These are phyloP conservation scores for Picochlorum sp. DNA, from an alignment of 139 green algal genomes.

Conservation along the genomic window DNA sequence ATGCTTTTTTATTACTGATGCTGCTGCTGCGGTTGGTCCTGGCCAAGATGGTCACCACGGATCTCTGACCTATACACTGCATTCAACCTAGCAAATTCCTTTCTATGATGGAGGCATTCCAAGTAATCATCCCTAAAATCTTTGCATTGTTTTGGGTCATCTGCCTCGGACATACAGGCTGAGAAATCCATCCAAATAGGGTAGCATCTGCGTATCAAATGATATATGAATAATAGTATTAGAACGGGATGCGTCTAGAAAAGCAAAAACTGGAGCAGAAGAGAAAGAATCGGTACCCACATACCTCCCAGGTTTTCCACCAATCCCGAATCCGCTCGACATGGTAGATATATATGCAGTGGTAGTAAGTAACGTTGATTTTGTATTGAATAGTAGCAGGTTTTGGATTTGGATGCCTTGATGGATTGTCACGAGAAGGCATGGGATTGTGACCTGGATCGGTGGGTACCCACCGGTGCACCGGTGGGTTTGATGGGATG, in stretches of 20 bases:
- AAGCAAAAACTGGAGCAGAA: not conserved
- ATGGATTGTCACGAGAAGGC: too few species aligned
- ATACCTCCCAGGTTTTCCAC: slow-evolving; percentile 41
- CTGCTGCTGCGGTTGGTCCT: too few species aligned
- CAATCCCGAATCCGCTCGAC: slow-evolving; percentile 43
- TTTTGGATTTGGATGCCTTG: too few species aligned
- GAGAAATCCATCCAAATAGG: slow-evolving; percentile 63
- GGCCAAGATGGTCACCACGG: not conserved
- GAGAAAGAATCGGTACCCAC: not conserved
- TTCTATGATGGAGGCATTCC: slow-evolving; percentile 62
- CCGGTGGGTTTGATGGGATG: too few species aligned
- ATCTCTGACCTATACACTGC: slow-evolving; percentile 20
- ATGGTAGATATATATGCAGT: slow-evolving; percentile 9
- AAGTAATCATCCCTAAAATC: slow-evolving; percentile 56
- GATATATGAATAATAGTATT: too few species aligned
- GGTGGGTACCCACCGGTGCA: too few species aligned
- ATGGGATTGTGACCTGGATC: too few species aligned
- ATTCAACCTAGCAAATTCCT: slow-evolving; percentile 39
- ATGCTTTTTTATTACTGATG: too few species aligned
- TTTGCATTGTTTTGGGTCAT: slow-evolving; percentile 44
- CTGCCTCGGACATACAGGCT: slow-evolving; percentile 56
- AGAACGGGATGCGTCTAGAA: too few species aligned
- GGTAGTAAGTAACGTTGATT: too few species aligned
- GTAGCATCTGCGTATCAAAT: slow-evolving; percentile 43
- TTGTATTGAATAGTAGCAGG: not conserved